These are phyloP conservation scores for Ustilago esculenta DNA, from an alignment of 1,284 basidiomycete genomes.

Conservation along the genomic window DNA sequence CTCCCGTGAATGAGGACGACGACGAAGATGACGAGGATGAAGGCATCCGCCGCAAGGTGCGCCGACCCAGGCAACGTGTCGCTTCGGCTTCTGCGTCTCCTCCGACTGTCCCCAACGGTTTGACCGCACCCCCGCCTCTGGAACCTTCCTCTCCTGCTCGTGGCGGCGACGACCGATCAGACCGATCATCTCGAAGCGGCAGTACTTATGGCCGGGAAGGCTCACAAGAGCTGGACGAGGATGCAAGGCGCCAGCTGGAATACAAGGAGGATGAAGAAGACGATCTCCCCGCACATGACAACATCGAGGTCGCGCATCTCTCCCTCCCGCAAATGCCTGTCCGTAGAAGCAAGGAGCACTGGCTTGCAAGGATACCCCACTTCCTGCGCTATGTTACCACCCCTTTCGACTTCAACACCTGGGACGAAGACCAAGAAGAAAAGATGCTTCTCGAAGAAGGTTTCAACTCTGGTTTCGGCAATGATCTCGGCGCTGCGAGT, in stretches of 20 bases:
- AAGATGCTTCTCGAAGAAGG: conserved; percentile 66
- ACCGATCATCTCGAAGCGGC: conserved; percentile 29
- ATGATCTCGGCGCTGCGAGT: conserved; percentile 63
- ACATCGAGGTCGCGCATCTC: conserved; percentile 71
- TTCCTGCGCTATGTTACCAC: conserved; percentile 59
- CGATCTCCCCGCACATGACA: conserved; percentile 71
- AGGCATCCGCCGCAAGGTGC: conserved; percentile 32
- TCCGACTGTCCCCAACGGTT: conserved; percentile 18
- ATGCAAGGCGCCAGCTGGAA: conserved; percentile 50
- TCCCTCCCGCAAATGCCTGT: conserved; percentile 55
- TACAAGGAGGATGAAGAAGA: conserved; percentile 68
- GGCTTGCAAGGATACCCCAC: conserved; percentile 62
- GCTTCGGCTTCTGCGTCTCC: conserved; percentile 39
- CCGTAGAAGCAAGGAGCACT: conserved; percentile 60
- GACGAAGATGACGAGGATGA: conserved; percentile 48
- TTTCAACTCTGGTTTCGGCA: conserved; percentile 69
- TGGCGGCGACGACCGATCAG: conserved; percentile 23
- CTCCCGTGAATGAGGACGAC: conserved; percentile 16
- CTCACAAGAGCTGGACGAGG: conserved; percentile 45
- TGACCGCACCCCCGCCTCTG: conserved; percentile 25
- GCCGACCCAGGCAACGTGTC: conserved; percentile 37
- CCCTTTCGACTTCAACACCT: conserved; percentile 54
- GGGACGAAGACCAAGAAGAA: conserved; percentile 58
- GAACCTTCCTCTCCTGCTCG: conserved; percentile 20
- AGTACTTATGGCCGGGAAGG: conserved; percentile 33